Percentiles rank a stretch among this genome's conserved stretches.
Conservation (phyloP, 1,284 basidiomycete species). For the Ustilago curta region DNA sequence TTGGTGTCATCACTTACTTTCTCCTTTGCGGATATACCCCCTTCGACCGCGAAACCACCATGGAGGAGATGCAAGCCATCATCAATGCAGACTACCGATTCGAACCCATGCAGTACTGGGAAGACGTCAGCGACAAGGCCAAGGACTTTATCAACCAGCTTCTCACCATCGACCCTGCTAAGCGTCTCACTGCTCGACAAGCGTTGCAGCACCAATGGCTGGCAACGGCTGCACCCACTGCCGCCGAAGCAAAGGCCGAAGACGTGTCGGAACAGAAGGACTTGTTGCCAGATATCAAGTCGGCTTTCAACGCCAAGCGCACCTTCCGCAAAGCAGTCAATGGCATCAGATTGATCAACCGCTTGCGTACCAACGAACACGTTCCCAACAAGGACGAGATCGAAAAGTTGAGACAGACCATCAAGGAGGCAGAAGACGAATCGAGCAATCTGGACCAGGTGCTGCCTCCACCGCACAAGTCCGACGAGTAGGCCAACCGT, state of each 20-base stretch:
- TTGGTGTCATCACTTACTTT: slow-evolving; percentile 69
- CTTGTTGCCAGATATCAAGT: slow-evolving; percentile 67
- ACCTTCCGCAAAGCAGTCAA: slow-evolving; percentile 68
- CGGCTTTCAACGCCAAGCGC: slow-evolving; percentile 67
- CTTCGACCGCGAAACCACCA: slow-evolving; percentile 67
- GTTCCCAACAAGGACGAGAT: slow-evolving; percentile 47
- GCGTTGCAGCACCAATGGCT: slow-evolving; percentile 66
- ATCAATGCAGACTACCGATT: slow-evolving; percentile 66
- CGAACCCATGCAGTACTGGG: slow-evolving; percentile 66
- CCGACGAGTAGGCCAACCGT: background rate
- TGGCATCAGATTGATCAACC: slow-evolving; percentile 63
- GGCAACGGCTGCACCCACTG: slow-evolving; percentile 15
- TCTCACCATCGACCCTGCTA: slow-evolving; percentile 61
- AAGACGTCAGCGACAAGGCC: slow-evolving; percentile 60
- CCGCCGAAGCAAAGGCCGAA: background rate
- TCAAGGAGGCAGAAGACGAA: slow-evolving; percentile 52
- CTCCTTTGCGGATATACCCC: slow-evolving; percentile 68
- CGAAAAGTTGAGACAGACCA: slow-evolving; percentile 45
- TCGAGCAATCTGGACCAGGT: slow-evolving; percentile 52
- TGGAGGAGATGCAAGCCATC: slow-evolving; percentile 69
- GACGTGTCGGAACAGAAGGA: slow-evolving; percentile 51
- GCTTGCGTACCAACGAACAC: slow-evolving; percentile 46
- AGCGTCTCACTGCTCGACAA: slow-evolving; percentile 59
- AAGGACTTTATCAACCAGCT: slow-evolving; percentile 66
- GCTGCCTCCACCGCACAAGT: slow-evolving; percentile 10